Evolutionary conservation across 805 yeast species (phyloP).

Genomic region (Schizosaccharomyces japonicus): DNA sequence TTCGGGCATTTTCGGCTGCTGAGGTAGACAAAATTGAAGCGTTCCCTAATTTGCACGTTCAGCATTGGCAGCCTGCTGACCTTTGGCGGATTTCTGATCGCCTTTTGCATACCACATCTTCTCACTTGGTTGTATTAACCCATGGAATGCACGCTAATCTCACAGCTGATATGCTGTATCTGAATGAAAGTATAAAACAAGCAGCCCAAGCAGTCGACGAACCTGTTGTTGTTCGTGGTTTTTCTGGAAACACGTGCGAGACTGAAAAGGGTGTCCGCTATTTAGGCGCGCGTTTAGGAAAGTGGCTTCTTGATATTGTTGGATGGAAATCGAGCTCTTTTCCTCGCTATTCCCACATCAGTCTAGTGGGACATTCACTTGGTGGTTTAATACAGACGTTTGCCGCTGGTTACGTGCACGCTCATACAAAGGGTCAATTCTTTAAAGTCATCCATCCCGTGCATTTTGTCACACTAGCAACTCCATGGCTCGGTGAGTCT

Average conservation of each 20-base stretch:
- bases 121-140: constrained; percentile 63
- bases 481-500: constrained; percentile 71
- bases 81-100: background rate
- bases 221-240: constrained; percentile 64
- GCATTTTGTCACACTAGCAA: constrained; percentile 61
- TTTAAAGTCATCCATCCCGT: constrained; percentile 44
- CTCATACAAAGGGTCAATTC: constrained; percentile 35
- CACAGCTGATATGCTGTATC: constrained; percentile 69
- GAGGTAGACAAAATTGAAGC: constrained; percentile 6
- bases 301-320: constrained; percentile 19
- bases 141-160: constrained; percentile 85
- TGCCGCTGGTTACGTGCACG: constrained; percentile 57
- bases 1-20: background rate
- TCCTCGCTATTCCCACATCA: constrained; percentile 20
- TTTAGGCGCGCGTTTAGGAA: constrained; percentile 60
- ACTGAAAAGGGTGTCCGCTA: constrained; percentile 76
- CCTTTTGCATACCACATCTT: background rate
- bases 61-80: background rate
- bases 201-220: constrained; percentile 23
- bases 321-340: background rate
- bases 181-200: constrained; percentile 56
- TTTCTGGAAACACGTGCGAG: constrained; percentile 56
- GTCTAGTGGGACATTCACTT: constrained; percentile 78
- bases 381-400: constrained; percentile 85
- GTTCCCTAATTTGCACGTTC: background rate